A percentile compares a stretch with the other conserved stretches of the same genome.
Conservation (phyloP, 1,284 basidiomycete genomes). For the Macrocystidia cucumis region DNA sequence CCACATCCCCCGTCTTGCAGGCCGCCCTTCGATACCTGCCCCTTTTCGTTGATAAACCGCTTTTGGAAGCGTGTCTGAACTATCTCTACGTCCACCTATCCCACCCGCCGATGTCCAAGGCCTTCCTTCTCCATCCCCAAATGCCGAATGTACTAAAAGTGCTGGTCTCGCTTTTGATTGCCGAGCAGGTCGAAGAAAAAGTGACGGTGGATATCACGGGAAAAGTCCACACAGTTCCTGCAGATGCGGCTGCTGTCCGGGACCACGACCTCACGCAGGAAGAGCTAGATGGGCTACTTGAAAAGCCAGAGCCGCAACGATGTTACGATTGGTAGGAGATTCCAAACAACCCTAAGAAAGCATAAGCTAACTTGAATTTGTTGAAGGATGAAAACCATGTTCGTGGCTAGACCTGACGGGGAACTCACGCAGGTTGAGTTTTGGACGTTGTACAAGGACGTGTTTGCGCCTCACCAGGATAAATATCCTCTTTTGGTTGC, state of each 20-base stretch:
- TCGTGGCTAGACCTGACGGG: conserved; percentile 56
- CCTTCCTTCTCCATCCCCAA: conserved; percentile 60
- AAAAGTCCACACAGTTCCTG: conserved; percentile 46
- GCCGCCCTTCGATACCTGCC: conserved; percentile 66
- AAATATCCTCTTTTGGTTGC: conserved; percentile 60
- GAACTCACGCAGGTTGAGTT: conserved; percentile 88
- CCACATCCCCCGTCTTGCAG: conserved; percentile 48
- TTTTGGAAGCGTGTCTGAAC: conserved; percentile 65
- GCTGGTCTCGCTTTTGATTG: conserved; percentile 56
- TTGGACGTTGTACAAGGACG: conserved; percentile 82
- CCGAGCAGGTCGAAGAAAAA: conserved; percentile 62
- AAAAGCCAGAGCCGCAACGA: conserved; percentile 61
- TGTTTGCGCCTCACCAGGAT: conserved; percentile 48
- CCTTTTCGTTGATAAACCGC: conserved; percentile 60
- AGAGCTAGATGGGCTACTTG: conserved; percentile 53
- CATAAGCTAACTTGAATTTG: conserved; percentile 4
- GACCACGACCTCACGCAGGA: conserved; percentile 60
- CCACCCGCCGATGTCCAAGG: conserved; percentile 67
- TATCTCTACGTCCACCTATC: conserved; percentile 74
- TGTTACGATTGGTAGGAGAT: conserved; percentile 64
- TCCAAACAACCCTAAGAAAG: conserved; percentile 3
- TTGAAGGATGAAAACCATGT: conserved; percentile 77
- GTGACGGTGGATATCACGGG: conserved; percentile 55
- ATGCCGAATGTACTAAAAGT: conserved; percentile 63
- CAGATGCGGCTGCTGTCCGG: conserved; percentile 32